Base-by-base conservation (phyloP, 2,329 filamentous ascomycete species). In the Exophiala sp. region DNA sequence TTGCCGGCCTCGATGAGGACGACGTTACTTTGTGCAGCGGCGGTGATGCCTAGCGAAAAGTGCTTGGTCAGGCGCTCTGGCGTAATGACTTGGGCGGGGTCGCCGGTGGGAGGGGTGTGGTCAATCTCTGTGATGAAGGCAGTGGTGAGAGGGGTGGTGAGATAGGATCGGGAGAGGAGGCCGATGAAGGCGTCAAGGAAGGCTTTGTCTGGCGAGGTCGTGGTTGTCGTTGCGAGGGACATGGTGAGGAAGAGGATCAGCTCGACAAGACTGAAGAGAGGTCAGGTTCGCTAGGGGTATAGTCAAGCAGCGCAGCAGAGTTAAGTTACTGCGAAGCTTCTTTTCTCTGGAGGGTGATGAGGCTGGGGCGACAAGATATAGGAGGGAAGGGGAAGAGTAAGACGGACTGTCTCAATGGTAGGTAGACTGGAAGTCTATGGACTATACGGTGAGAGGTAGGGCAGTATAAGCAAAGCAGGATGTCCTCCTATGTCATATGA, bases 81-180 rank as follows among this genome's bases (percentile, higher is more conserved):
- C 13, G 51, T 58, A 7, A 60, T 55, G 19, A 58, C 48, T 8
- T 56, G 48, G 19, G 50, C 50, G 6, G 40, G 43, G 18, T 44
- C 44, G 8, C 50, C 27, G 3, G 48, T 35, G n/a, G 53, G 32
- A 8, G 44, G 39, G 13, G 46, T 55, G 7, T 32, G 19, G 46
- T 60, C 58, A 32, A 60, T 60, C 39, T 60, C 58, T 19, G 58
- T 55, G 35, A 60, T 57, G 52, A 59, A 60, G 49, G 57, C 58
- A 6, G 58, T 60, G 19, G 58, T 60, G 19, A 60, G 46, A 2
- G 57, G 58, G 2, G 58, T 58, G 45, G 46, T 49, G 4, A 55
- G 48, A 45, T 58, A 59, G 39, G 52, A 56, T 24, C 41, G 47
- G 2, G 55, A 55, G 19, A 60, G 57, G 18, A 60, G 51, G 2